Evolutionary conservation across 805 yeast genomes (phyloP).

Genomic region (Dipodascopsis uninucleata): DNA sequence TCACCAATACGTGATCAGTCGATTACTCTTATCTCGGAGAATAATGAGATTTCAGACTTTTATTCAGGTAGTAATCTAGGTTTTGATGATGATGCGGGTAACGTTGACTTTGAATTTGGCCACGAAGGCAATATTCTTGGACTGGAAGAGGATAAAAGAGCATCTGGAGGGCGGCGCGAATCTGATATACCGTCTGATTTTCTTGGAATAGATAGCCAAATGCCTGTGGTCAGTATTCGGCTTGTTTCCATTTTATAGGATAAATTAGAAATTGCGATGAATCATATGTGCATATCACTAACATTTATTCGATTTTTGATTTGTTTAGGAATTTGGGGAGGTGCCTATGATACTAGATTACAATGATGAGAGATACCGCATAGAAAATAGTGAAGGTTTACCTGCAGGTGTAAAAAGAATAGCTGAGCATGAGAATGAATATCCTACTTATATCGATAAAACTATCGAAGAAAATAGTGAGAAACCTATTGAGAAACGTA

Average conservation of each 20-base stretch:
- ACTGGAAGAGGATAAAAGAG: no score
- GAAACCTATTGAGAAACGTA: background rate
- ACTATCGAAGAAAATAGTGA: background rate
- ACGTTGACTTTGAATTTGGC: slow-evolving; percentile 21
- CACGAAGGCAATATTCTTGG: slow-evolving; percentile 16
- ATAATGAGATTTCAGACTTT: background rate
- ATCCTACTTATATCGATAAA: no score
- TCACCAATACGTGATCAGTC: background rate
- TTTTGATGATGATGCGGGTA: slow-evolving; percentile 21
- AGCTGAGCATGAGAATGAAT: slow-evolving; percentile 1
- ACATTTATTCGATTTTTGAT: no score
- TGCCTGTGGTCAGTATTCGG: no score
- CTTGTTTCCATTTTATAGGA: no score
- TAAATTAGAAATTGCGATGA: no score
- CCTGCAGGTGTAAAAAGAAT: background rate
- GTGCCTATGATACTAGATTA: slow-evolving; percentile 1
- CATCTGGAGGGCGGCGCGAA: no score
- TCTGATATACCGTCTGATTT: no score
- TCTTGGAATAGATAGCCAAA: no score
- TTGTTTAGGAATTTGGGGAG: no score
- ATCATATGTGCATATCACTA: no score
- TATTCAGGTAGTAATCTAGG: slow-evolving; percentile 4
- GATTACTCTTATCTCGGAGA: background rate
- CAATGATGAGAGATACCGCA: slow-evolving; percentile 1
- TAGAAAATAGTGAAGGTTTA: background rate